phyloP scores from a whole-genome alignment of 495 filamentous ascomycete species.

The Neurospora sp. region DNA sequence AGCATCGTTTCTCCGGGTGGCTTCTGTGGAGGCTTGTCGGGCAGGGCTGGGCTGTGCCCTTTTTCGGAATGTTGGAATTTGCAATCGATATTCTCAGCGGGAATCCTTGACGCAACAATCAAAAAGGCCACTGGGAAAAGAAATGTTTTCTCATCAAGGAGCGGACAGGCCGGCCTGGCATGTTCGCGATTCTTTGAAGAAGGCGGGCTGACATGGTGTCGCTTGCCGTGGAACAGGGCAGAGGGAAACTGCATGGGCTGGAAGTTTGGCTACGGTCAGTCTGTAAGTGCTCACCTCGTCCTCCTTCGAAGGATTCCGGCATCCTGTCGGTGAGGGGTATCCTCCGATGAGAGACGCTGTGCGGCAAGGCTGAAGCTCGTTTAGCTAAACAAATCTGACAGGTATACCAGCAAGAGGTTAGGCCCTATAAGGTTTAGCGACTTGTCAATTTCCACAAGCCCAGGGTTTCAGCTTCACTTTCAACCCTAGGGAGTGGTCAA shows the following conservation, averaged over 20 bases:
- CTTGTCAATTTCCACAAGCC: not conserved
- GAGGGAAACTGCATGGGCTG: not conserved
- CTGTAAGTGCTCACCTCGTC: not conserved
- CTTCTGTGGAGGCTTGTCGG: not conserved
- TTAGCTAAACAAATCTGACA: not conserved
- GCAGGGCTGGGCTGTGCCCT: not conserved
- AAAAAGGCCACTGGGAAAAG: not conserved
- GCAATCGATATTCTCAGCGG: not conserved
- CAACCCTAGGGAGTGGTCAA: not conserved
- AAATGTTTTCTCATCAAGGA: not conserved
- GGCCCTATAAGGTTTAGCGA: not conserved
- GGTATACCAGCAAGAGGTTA: not conserved
- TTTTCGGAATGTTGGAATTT: not conserved
- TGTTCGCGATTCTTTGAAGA: not conserved
- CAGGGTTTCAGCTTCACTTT: not conserved
- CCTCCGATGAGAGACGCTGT: not conserved
- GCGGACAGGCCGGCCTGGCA: not conserved
- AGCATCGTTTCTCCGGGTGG: not conserved
- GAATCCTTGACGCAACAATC: not conserved
- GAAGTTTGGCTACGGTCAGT: not conserved
- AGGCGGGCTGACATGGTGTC: not conserved
- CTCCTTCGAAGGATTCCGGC: not conserved
- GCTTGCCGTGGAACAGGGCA: not conserved
- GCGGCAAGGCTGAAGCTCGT: not conserved
- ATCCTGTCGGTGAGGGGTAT: not conserved